phyloP scores from a whole-genome alignment of 2,329 filamentous ascomycete species.

The Cryoendolithus antarcticus region DNA sequence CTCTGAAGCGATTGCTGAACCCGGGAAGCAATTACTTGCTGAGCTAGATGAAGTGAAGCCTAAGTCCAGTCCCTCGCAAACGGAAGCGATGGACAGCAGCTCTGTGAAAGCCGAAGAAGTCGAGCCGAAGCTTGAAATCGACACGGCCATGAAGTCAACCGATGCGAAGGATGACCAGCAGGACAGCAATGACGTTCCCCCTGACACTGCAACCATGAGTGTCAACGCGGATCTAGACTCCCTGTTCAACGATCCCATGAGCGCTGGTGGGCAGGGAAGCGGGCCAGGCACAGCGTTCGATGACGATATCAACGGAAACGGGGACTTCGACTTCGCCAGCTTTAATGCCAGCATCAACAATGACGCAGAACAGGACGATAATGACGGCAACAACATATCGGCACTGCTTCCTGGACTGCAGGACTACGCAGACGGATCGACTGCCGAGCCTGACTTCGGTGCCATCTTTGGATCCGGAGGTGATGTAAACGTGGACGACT shows the following conservation, averaged over 20 bases:
- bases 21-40: background rate
- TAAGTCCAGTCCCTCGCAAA: background rate
- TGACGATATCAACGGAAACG: conserved; percentile 6
- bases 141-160: conserved; percentile 4
- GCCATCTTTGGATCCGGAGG: conserved; percentile 14
- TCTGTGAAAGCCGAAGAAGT: background rate
- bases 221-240: conserved; percentile 24
- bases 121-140: conserved; percentile 1
- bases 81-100: background rate
- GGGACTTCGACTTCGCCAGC: conserved; percentile 24
- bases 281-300: conserved; percentile 4
- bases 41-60: conserved; percentile 4
- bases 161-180: conserved; percentile 5
- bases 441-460: conserved; percentile 15
- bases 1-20: too few relatives aligned
- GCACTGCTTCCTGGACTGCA: conserved; percentile 30
- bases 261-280: conserved; percentile 6
- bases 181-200: conserved; percentile 12
- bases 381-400: conserved; percentile 21
- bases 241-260: conserved; percentile 21
- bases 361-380: conserved; percentile 9
- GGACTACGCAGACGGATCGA: conserved; percentile 25
- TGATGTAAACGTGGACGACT: conserved; percentile 7
- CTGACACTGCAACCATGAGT: conserved; percentile 14
- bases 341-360: conserved; percentile 16